Conservation (phyloP, 805 yeast species). For the Crinitomyces ghanaensis region DNA sequence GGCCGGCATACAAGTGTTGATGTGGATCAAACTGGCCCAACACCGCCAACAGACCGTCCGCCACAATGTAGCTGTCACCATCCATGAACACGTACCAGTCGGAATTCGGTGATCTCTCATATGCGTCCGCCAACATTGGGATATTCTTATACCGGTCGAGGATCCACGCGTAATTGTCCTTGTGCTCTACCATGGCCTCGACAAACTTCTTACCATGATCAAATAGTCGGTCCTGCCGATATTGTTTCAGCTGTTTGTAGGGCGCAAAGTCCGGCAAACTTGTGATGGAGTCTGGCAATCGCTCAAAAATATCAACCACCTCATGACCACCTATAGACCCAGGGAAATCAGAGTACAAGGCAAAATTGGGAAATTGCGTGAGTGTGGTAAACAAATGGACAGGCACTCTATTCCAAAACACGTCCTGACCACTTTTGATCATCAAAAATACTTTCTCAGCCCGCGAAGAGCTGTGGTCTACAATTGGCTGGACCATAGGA, state of each 20-base stretch:
- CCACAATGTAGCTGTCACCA: slow-evolving; percentile 25
- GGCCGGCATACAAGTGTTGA: slow-evolving; percentile 24
- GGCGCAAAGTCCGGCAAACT: slow-evolving; percentile 11
- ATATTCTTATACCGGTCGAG: slow-evolving; percentile 28
- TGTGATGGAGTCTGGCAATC: slow-evolving; percentile 11
- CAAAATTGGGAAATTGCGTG: slow-evolving; percentile 22
- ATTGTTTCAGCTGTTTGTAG: slow-evolving; percentile 16
- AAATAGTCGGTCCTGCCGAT: slow-evolving; percentile 15
- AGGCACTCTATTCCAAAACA: slow-evolving; percentile 27
- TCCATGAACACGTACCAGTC: slow-evolving; percentile 30
- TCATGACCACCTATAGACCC: slow-evolving; percentile 23
- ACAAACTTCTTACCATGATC: slow-evolving; percentile 16
- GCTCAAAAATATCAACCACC: slow-evolving; percentile 24
- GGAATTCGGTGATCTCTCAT: slow-evolving; percentile 15
- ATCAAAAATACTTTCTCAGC: slow-evolving; percentile 23
- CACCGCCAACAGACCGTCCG: slow-evolving; percentile 20
- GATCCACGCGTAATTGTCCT: slow-evolving; percentile 21
- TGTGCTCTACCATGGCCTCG: slow-evolving; percentile 12
- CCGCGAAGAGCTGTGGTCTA: slow-evolving; percentile 17
- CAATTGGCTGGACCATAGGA: slow-evolving; percentile 17
- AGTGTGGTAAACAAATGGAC: slow-evolving; percentile 26
- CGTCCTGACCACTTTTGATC: slow-evolving; percentile 29
- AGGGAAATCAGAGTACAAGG: slow-evolving; percentile 25
- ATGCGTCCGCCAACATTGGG: slow-evolving; percentile 28
- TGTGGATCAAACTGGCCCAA: slow-evolving; percentile 19